phyloP scores from a whole-genome alignment of 192 early-diverging fungal genomes.

The Backusella luteola region DNA sequence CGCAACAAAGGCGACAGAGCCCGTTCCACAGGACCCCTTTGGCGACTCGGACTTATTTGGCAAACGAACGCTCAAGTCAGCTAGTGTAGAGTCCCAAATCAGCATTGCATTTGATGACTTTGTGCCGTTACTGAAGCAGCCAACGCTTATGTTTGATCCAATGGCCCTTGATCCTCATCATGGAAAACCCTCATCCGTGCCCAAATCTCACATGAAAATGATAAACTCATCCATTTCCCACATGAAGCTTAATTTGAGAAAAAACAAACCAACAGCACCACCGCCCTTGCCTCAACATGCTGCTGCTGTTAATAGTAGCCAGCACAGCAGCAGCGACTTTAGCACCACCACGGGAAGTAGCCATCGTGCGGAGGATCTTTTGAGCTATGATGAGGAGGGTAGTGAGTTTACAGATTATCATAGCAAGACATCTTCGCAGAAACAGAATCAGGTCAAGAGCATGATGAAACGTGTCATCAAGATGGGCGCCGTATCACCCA shows the following conservation, averaged over 20 bases:
- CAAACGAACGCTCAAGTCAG: background rate
- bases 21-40: conserved; percentile 2
- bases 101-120: conserved; percentile 14
- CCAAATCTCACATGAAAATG: conserved; percentile 3
- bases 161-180: background rate
- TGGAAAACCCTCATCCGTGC: background rate
- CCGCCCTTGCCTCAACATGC: background rate
- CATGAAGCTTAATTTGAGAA: conserved; percentile 11
- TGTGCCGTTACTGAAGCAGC: background rate
- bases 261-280: background rate
- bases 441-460: conserved; percentile 10
- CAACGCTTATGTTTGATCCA: background rate
- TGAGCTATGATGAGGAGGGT: background rate
- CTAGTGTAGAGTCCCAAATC: background rate
- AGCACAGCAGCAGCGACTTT: background rate
- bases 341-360: background rate
- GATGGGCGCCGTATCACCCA: conserved; percentile 2
- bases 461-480: conserved; percentile 20
- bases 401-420: background rate
- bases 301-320: background rate
- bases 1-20: background rate
- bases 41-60: background rate
- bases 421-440: background rate
- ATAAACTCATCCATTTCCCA: conserved; percentile 7
- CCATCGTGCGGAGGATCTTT: background rate